A percentile compares a stretch with the other conserved stretches of the same genome.
Conservation (phyloP, 1,139 yeast genomes). For the Candida tunisiensis region DNA sequence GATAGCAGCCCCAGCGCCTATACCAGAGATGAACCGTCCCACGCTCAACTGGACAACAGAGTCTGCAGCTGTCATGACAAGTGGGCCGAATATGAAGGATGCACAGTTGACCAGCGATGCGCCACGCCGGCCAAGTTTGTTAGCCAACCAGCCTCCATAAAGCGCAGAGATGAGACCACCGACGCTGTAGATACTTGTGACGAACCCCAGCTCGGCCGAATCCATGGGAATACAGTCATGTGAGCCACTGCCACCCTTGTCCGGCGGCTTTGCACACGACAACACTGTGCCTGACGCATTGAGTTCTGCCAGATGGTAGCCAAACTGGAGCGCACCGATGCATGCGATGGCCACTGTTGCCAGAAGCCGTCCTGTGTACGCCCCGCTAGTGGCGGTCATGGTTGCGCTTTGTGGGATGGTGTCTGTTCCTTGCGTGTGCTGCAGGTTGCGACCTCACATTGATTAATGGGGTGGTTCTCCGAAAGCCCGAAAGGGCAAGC, state of each 20-base stretch:
- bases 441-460: no score
- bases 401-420: no score
- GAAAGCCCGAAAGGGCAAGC: no score
- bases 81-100: slow-evolving; percentile 51
- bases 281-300: slow-evolving; percentile 65
- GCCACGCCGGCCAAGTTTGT: slow-evolving; percentile 44
- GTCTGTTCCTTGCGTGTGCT: no score
- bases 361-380: slow-evolving; percentile 1
- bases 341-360: slow-evolving; percentile 29
- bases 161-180: slow-evolving; percentile 79
- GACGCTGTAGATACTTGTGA: slow-evolving; percentile 70
- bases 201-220: slow-evolving; percentile 53
- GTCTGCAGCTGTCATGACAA: slow-evolving; percentile 37
- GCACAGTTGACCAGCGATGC: slow-evolving; percentile 39
- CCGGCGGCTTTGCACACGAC: slow-evolving; percentile 27
- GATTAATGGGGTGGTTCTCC: no score
- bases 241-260: slow-evolving; percentile 10
- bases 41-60: slow-evolving; percentile 28
- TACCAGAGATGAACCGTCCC: slow-evolving; percentile 67
- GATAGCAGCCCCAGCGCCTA: slow-evolving; percentile 77
- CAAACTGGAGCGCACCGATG: slow-evolving; percentile 69
- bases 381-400: no score
- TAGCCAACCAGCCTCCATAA: slow-evolving; percentile 55
- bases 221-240: slow-evolving; percentile 43
- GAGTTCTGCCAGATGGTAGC: slow-evolving; percentile 78